Percentiles rank a stretch among this genome's conserved stretches.
phyloP scores from a whole-genome alignment of 2,329 filamentous ascomycete genomes.

The Dissoconium aciculare region DNA sequence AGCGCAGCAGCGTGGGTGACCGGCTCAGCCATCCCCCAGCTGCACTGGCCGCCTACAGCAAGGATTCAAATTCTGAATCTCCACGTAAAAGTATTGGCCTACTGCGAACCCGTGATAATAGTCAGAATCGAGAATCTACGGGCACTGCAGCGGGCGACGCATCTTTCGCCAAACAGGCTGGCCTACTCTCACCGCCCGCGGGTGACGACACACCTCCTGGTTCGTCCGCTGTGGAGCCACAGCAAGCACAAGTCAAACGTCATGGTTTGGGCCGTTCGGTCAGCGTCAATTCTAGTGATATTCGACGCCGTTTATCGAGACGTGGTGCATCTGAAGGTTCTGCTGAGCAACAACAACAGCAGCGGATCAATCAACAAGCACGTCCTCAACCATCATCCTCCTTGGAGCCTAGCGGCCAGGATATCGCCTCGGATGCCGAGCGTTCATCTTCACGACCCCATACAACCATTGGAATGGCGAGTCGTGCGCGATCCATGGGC shows the following conservation, averaged over 20 bases:
- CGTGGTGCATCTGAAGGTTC: slow-evolving; percentile 40
- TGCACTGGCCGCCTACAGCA: slow-evolving; percentile 56
- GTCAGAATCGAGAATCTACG: slow-evolving; percentile 32
- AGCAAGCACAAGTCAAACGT: slow-evolving; percentile 12
- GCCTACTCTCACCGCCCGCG: slow-evolving; percentile 59
- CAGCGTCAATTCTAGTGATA: slow-evolving; percentile 79
- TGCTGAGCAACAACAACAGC: slow-evolving; percentile 24
- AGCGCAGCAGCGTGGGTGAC: slow-evolving; percentile 56
- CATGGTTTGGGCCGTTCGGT: slow-evolving; percentile 71
- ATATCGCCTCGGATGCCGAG: slow-evolving; percentile 38
- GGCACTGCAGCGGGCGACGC: slow-evolving; percentile 48
- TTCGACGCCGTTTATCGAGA: slow-evolving; percentile 48
- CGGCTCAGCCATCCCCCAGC: slow-evolving; percentile 54
- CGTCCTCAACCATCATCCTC: slow-evolving; percentile 25
- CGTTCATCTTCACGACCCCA: slow-evolving; percentile 31
- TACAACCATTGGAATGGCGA: slow-evolving; percentile 35
- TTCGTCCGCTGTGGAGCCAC: too few species aligned
- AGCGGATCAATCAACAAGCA: neutral
- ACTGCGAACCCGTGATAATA: slow-evolving; percentile 40
- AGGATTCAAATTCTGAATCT: slow-evolving; percentile 39
- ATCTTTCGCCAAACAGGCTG: slow-evolving; percentile 23
- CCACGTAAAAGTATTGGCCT: slow-evolving; percentile 85
- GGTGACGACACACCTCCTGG: slow-evolving; percentile 40
- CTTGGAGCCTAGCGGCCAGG: slow-evolving; percentile 16
- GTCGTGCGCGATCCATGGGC: slow-evolving; percentile 63